These are phyloP conservation scores for Leishmania braziliensis DNA, from an alignment of 208 protist species.

Conservation along the genomic window DNA sequence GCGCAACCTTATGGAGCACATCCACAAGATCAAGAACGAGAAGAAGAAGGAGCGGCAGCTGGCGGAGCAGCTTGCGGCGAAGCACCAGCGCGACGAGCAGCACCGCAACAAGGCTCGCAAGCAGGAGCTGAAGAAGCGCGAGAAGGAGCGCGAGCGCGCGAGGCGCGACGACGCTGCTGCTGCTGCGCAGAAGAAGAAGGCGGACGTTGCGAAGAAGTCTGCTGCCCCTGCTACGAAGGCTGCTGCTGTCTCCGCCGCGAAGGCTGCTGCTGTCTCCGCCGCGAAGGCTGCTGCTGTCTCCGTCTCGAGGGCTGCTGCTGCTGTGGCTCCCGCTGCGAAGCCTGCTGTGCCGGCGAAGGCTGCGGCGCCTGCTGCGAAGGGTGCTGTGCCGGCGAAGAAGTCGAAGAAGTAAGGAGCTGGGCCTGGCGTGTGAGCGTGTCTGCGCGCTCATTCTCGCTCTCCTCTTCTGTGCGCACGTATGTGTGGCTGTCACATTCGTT, in stretches of 20 bases:
- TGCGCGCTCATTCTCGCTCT: background rate
- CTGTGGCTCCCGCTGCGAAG: slow-evolving; percentile 46
- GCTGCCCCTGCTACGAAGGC: slow-evolving; percentile 47
- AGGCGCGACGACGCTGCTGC: slow-evolving; percentile 60
- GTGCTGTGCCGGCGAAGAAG: slow-evolving; percentile 57
- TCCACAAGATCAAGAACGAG: slow-evolving; percentile 98
- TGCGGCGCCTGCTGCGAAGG: slow-evolving; percentile 33
- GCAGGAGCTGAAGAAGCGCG: slow-evolving; percentile 75
- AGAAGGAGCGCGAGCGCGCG: slow-evolving; percentile 77
- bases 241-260: slow-evolving; percentile 49
- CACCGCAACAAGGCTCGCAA: slow-evolving; percentile 75
- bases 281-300: slow-evolving; percentile 35
- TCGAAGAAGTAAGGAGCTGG: slow-evolving; percentile 32
- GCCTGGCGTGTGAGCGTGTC: background rate
- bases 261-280: slow-evolving; percentile 49
- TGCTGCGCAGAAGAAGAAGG: slow-evolving; percentile 51
- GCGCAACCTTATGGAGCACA: slow-evolving; percentile 98
- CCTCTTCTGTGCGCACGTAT: background rate
- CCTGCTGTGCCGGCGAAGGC: slow-evolving; percentile 2
- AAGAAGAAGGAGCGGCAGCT: slow-evolving; percentile 94
- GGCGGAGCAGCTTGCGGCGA: slow-evolving; percentile 87
- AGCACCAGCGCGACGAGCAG: slow-evolving; percentile 67
- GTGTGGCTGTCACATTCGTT: background rate
- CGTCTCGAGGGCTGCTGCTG: slow-evolving; percentile 17
- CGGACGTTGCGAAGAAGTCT: slow-evolving; percentile 50